phyloP scores from a whole-genome alignment of 176 grass and related monocot genomes.

The Panicum miliaceum region DNA sequence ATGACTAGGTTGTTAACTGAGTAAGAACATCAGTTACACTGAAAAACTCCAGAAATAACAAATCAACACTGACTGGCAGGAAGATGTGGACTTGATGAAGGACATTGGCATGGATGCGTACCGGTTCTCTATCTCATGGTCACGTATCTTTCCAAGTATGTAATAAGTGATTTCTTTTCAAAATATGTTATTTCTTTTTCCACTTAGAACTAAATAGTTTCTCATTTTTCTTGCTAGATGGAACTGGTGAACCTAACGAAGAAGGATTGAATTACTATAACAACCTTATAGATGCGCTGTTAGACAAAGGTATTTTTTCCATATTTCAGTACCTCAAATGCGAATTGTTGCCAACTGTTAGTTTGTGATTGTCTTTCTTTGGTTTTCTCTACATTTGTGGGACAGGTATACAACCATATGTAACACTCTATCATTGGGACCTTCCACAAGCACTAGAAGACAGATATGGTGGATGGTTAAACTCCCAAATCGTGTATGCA shows the following conservation, averaged over 20 bases:
- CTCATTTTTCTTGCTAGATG: constrained; percentile 67
- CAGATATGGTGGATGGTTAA: constrained; percentile 84
- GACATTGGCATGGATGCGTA: constrained; percentile 88
- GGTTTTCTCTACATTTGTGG: constrained; percentile 25
- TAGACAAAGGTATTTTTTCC: constrained; percentile 61
- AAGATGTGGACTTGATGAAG: constrained; percentile 88
- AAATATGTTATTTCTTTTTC: not conserved
- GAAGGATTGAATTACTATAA: constrained; percentile 91
- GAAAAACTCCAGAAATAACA: constrained; percentile 19
- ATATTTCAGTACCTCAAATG: constrained; percentile 1
- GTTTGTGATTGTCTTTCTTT: not conserved
- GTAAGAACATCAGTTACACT: not conserved
- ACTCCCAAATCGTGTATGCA: constrained; percentile 79
- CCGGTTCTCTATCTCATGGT: constrained; percentile 96
- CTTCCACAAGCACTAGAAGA: constrained; percentile 88
- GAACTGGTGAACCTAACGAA: constrained; percentile 81
- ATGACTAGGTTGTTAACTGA: not conserved
- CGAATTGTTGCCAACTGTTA: constrained; percentile 3
- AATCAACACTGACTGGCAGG: constrained; percentile 48
- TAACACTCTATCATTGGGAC: constrained; percentile 92
- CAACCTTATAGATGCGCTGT: constrained; percentile 73
- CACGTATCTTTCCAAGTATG: constrained; percentile 96
- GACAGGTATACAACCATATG: constrained; percentile 80
- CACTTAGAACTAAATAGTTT: constrained; percentile 11
- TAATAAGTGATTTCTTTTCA: constrained; percentile 38